Conservation (phyloP, 2,329 filamentous ascomycete genomes). For the Epichloe brachyelytri region DNA sequence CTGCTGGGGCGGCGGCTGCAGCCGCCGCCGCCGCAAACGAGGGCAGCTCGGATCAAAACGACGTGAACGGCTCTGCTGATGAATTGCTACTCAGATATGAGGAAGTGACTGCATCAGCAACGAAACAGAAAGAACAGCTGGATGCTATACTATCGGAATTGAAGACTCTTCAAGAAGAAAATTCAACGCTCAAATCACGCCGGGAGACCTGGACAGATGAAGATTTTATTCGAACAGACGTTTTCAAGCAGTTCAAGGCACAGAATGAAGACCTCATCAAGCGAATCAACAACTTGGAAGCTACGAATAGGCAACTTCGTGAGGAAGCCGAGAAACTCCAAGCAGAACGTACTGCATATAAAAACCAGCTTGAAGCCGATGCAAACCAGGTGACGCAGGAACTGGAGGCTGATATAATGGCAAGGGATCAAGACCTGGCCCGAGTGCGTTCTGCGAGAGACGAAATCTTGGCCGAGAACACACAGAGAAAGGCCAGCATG, state of each 20-base stretch:
- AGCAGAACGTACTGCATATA: slow-evolving; percentile 71
- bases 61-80: slow-evolving; percentile 42
- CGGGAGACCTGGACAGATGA: slow-evolving; percentile 72
- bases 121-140: slow-evolving; percentile 81
- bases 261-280: slow-evolving; percentile 91
- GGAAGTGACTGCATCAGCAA: slow-evolving; percentile 61
- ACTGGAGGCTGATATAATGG: slow-evolving; percentile 67
- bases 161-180: slow-evolving; percentile 59
- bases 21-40: slow-evolving; percentile 14
- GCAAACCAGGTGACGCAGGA: slow-evolving; percentile 59
- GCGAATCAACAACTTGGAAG: slow-evolving; percentile 82
- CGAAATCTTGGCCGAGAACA: slow-evolving; percentile 70
- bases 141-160: slow-evolving; percentile 69
- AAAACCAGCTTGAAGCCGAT: slow-evolving; percentile 70
- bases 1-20: slow-evolving; percentile 8
- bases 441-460: slow-evolving; percentile 76
- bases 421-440: slow-evolving; percentile 72
- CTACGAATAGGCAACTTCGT: slow-evolving; percentile 69
- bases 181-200: slow-evolving; percentile 57
- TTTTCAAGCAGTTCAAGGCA: slow-evolving; percentile 82
- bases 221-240: slow-evolving; percentile 81
- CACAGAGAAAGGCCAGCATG: slow-evolving; percentile 64
- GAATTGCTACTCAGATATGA: slow-evolving; percentile 65
- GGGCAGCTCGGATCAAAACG: slow-evolving; percentile 38
- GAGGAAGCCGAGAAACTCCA: slow-evolving; percentile 79